Conservation (phyloP, 208 protist genomes). For the Herpetomonas tarakana region DNA sequence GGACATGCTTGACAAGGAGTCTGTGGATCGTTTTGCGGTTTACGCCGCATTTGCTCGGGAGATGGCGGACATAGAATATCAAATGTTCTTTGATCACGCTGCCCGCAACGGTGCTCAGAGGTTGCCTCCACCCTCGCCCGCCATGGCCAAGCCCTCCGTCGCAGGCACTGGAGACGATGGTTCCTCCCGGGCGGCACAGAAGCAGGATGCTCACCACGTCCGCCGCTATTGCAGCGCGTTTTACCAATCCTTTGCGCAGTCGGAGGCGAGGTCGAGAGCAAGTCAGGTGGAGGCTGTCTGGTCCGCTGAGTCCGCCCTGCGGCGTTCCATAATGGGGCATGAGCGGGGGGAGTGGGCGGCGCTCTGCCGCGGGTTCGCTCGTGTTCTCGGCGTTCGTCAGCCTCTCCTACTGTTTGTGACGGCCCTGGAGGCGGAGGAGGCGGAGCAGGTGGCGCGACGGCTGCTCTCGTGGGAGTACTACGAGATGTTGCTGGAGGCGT, state of each 20-base stretch:
- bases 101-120: too few species aligned
- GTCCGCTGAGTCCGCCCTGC: background rate
- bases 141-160: too few species aligned
- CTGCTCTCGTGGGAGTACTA: background rate
- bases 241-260: background rate
- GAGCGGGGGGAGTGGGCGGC: background rate
- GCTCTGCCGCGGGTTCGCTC: background rate
- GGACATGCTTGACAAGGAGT: too few species aligned
- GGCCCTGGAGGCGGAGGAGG: background rate
- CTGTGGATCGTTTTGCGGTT: too few species aligned
- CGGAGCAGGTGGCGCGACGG: constrained; percentile 1
- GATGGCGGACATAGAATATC: too few species aligned
- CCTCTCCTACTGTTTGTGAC: background rate
- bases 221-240: background rate
- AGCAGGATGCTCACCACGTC: background rate
- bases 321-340: background rate
- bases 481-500: constrained; percentile 3
- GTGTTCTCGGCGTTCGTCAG: background rate
- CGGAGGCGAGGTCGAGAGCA: background rate
- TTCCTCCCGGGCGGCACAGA: background rate
- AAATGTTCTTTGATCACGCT: too few species aligned
- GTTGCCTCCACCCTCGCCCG: too few species aligned
- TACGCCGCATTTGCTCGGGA: too few species aligned
- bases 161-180: too few species aligned
- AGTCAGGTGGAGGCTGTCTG: background rate